Evolutionary conservation across 352 stramenopile species (phyloP), one percentile per base, ranked within the genome.

Genomic region (Phytopythium helicoides): DNA sequence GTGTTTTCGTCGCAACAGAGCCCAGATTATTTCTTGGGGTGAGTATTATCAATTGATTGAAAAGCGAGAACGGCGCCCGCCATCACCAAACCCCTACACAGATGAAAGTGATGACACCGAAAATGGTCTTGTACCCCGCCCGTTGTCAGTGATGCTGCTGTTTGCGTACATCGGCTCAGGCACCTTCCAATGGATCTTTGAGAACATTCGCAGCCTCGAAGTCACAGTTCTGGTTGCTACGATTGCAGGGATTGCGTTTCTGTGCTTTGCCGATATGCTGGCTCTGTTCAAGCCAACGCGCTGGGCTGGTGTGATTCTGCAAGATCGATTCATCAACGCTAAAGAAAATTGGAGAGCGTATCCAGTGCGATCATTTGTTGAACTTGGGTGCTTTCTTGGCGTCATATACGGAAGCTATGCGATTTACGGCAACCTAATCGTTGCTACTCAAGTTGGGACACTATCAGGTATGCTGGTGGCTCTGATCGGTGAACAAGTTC

Each of bases 101-200:
- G 49, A 42, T 2, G 49, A 59, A 12, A 18, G 40, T 33, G 57
- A 45, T 15, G 48, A 57, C 23, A 44, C 47, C 37, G 33, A 52
- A 21, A 16, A 41, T 21, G 34, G 36, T 14, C 45, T 33, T 33
- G 45, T 33, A 38, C 68, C 58, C 15, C 60, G 71, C 10, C 68
- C 66, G 10, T 60, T 85, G 22, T 70, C 74, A 21, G 60, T 76
- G 8, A 89, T 94, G 73, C 58, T 92, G 6, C 58, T 94, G 36
- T 92, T 94, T 56, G 81, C 81, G 18, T 94, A 94, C 54, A 81
- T 94, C 19, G 85, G 85, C 2, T 91, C 84, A 15, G 81, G 84
- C 28, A 94, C 84, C 9, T 94, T 94, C 52, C 81, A 92, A 49
- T 94, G 84, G 84, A 94, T 94, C 26, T 94, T 89, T 46, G 85